A percentile compares a stretch with the other conserved stretches of the same genome.
Conservation (phyloP, 805 yeast genomes). For the Kodamaea kakaduensis region DNA sequence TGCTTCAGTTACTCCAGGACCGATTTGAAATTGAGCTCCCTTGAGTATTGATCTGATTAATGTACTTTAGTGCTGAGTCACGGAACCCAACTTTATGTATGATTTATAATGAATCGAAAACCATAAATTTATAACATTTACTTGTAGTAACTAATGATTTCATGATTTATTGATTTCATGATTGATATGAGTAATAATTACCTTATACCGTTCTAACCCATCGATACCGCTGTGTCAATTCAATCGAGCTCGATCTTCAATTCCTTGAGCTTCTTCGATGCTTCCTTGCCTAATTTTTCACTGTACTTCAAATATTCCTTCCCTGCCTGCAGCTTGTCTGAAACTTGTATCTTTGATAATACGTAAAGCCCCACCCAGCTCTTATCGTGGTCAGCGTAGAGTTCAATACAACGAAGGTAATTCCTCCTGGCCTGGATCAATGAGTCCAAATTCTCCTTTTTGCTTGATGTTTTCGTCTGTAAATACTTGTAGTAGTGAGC, state of each 20-base stretch:
- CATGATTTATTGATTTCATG: no score
- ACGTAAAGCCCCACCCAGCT: conserved; percentile 70
- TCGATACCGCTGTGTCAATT: neutral
- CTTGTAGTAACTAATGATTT: no score
- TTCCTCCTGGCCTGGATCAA: conserved; percentile 39
- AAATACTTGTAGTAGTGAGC: conserved; percentile 30
- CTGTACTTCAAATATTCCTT: conserved; percentile 20
- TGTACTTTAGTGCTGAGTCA: no score
- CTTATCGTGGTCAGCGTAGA: conserved; percentile 62
- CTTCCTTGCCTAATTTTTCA: conserved; percentile 19
- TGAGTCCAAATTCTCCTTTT: conserved; percentile 26
- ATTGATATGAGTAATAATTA: no score
- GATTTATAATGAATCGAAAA: no score
- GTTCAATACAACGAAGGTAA: conserved; percentile 70
- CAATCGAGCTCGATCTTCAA: conserved; percentile 1
- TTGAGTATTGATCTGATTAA: no score
- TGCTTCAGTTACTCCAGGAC: no score
- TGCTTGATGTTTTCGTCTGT: conserved; percentile 23
- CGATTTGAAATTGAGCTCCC: no score
- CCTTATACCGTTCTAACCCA: no score
- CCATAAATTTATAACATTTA: no score
- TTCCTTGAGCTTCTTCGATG: conserved; percentile 13
- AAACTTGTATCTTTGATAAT: conserved; percentile 26
- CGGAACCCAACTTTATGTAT: no score
- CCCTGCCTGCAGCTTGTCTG: conserved; percentile 19